A percentile compares a stretch with the other conserved stretches of the same genome.
phyloP scores from a whole-genome alignment of 2,329 filamentous ascomycete genomes.

The Xylaria polymorpha region DNA sequence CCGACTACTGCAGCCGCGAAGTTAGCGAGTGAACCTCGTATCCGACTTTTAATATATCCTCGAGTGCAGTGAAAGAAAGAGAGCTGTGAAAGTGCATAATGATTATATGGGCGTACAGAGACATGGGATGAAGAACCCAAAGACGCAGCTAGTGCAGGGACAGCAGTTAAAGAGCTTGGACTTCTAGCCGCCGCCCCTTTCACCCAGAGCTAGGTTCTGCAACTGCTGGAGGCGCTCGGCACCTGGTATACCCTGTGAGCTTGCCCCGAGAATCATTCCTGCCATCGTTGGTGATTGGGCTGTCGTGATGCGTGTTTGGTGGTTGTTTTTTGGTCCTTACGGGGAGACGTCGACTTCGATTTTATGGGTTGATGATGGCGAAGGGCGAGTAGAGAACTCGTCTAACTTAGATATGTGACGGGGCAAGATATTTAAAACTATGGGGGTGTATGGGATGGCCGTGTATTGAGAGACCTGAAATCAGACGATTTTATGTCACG shows the following conservation, averaged over 20 bases:
- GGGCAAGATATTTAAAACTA: neutral
- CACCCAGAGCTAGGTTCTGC: conserved; percentile 29
- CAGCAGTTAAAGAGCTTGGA: conserved; percentile 55
- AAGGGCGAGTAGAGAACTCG: too few species aligned
- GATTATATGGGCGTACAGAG: conserved; percentile 51
- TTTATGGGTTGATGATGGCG: neutral
- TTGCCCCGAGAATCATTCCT: conserved; percentile 5
- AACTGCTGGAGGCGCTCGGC: conserved; percentile 22
- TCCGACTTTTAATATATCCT: neutral
- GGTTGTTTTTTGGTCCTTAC: neutral
- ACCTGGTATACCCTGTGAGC: conserved; percentile 14
- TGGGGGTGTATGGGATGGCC: neutral
- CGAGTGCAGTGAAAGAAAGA: neutral
- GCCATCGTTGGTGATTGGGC: conserved; percentile 4
- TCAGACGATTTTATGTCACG: too few species aligned
- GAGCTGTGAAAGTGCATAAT: neutral
- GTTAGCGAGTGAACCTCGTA: neutral
- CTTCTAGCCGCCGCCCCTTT: conserved; percentile 40
- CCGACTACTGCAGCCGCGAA: conserved; percentile 53
- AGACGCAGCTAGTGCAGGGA: conserved; percentile 54
- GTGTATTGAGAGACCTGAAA: too few species aligned
- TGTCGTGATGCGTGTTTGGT: neutral
- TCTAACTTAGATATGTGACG: neutral
- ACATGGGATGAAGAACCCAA: conserved; percentile 57
- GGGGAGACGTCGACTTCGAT: neutral